phyloP scores from a whole-genome alignment of 805 yeast genomes.

The Candida verbasci region DNA sequence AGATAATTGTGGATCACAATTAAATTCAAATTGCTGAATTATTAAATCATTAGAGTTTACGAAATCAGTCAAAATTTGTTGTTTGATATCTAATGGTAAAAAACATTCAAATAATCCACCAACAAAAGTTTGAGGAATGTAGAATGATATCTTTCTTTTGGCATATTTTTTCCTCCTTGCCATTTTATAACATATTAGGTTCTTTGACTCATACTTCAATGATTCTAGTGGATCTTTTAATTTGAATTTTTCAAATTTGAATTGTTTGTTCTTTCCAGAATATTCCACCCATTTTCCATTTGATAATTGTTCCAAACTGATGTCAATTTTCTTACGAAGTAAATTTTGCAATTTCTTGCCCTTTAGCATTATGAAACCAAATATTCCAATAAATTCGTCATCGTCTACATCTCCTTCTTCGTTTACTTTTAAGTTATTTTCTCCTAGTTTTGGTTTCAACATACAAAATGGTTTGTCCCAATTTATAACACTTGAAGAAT shows the following conservation, averaged over 20 bases:
- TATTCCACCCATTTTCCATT: slow-evolving; percentile 16
- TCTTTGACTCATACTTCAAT: slow-evolving; percentile 20
- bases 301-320: slow-evolving; percentile 14
- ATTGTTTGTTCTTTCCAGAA: slow-evolving; percentile 15
- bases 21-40: slow-evolving; percentile 17
- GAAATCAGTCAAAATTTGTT: no score
- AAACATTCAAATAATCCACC: slow-evolving; percentile 62
- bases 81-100: slow-evolving; percentile 24
- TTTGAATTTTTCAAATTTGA: slow-evolving; percentile 15
- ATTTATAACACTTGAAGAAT: slow-evolving; percentile 32
- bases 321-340: slow-evolving; percentile 13
- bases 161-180: slow-evolving; percentile 55
- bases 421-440: slow-evolving; percentile 11
- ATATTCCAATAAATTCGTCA: slow-evolving; percentile 4
- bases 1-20: slow-evolving; percentile 32
- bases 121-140: slow-evolving; percentile 53
- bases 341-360: slow-evolving; percentile 2
- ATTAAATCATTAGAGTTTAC: slow-evolving; percentile 11
- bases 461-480: slow-evolving; percentile 50
- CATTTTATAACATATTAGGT: slow-evolving; percentile 48
- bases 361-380: slow-evolving; percentile 5
- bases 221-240: slow-evolving; percentile 16
- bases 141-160: slow-evolving; percentile 39
- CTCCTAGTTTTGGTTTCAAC: slow-evolving; percentile 24
- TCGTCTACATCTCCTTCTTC: slow-evolving; percentile 3